Percentiles rank a stretch among this genome's conserved stretches.
These are phyloP conservation scores for Fusarium mangiferae DNA, from an alignment of 2,329 filamentous ascomycete genomes.

Conservation along the genomic window DNA sequence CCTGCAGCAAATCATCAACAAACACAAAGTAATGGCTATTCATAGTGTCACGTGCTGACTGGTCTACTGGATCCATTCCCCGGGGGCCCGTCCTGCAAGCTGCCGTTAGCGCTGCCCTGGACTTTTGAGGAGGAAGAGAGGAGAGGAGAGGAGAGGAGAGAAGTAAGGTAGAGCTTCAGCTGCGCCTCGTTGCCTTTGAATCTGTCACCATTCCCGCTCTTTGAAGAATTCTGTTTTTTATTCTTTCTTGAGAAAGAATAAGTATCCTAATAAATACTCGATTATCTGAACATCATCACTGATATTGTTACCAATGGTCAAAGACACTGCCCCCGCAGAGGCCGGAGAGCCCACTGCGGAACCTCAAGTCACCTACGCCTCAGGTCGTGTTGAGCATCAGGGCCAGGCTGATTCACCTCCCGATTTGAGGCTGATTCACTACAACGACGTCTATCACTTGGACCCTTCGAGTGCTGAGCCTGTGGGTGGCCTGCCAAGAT, in stretches of 20 bases:
- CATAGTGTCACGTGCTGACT: conserved; percentile 27
- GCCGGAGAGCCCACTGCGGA: conserved; percentile 39
- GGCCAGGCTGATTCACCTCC: conserved; percentile 53
- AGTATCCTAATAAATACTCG: not conserved
- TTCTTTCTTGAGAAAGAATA: not conserved
- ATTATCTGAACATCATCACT: not conserved
- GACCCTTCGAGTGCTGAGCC: conserved; percentile 81
- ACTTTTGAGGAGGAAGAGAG: conserved; percentile 6
- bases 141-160: conserved; percentile 8
- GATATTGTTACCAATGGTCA: conserved; percentile 27
- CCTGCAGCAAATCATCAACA: conserved; percentile 24
- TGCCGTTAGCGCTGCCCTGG: conserved; percentile 37
- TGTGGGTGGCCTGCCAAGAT: conserved; percentile 82
- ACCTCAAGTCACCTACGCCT: conserved; percentile 44
- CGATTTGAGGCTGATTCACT: conserved; percentile 85
- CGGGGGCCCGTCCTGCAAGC: conserved; percentile 19
- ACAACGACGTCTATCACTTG: conserved; percentile 94
- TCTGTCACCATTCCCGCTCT: conserved; percentile 30
- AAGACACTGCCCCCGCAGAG: conserved; percentile 22
- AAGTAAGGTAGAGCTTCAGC: conserved; percentile 11
- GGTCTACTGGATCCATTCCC: conserved; percentile 12
- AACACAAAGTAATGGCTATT: conserved; percentile 18
- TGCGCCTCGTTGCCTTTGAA: conserved; percentile 30
- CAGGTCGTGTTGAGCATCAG: conserved; percentile 35
- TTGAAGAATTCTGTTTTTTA: not conserved